Percentiles rank a stretch among this genome's conserved stretches.
phyloP scores from a whole-genome alignment of 768 basidiomycete species.

The Suillus hirtellus region DNA sequence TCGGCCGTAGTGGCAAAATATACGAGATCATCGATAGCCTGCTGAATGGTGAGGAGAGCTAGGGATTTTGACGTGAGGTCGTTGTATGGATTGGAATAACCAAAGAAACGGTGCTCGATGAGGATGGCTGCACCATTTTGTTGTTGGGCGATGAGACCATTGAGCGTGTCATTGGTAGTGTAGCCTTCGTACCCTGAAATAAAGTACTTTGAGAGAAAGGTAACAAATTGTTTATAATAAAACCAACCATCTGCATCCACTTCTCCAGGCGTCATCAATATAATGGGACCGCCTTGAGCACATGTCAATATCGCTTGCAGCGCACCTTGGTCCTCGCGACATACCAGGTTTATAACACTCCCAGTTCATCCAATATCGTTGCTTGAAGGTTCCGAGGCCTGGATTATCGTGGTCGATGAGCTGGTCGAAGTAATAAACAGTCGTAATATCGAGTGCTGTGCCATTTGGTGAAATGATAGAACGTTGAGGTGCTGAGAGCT shows the following conservation, averaged over 20 bases:
- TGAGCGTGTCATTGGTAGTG: constrained; percentile 63
- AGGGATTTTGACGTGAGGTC: constrained; percentile 62
- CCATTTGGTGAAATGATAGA: constrained; percentile 23
- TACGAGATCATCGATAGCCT: constrained; percentile 71
- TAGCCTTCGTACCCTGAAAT: constrained; percentile 42
- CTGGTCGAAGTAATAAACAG: constrained; percentile 33
- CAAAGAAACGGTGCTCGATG: constrained; percentile 75
- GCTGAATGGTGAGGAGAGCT: constrained; percentile 63
- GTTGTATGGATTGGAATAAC: constrained; percentile 66
- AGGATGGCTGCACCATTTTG: constrained; percentile 65
- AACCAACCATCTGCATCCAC: constrained; percentile 44
- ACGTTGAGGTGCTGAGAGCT: constrained; percentile 15
- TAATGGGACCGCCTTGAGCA: constrained; percentile 26
- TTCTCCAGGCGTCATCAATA: constrained; percentile 61
- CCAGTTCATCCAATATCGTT: constrained; percentile 71
- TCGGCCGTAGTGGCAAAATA: constrained; percentile 70
- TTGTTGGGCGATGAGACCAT: constrained; percentile 65
- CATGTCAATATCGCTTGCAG: constrained; percentile 19
- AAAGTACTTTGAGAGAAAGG: neutral
- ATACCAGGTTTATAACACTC: constrained; percentile 61
- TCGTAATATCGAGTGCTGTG: constrained; percentile 24
- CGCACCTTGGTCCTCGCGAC: constrained; percentile 15
- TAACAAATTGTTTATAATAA: neutral
- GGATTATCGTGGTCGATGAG: constrained; percentile 51
- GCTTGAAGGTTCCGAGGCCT: constrained; percentile 67